Evolutionary conservation across 352 stramenopile species (phyloP), one percentile per base, ranked within the genome.

Genomic region (Blastocystis sp.): DNA sequence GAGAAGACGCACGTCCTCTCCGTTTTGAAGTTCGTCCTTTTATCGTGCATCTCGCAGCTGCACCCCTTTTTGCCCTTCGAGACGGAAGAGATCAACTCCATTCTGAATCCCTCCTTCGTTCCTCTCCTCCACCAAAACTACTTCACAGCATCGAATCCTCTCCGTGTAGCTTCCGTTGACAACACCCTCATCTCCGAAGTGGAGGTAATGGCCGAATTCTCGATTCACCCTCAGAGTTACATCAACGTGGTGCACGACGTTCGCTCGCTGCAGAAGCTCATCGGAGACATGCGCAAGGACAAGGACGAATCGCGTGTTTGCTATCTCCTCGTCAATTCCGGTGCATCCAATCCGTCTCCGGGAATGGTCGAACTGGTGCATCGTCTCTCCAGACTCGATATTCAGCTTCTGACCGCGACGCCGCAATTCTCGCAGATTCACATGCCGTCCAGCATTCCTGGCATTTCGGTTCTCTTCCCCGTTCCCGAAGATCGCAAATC

Each of bases 21-120:
- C 40, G 92, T 94, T 19, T 89, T 96, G n/a, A 90, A 94, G 4
- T 95, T 95, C 89, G 92, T 95, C 65, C 91, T 95, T 59, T 92
- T 95, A 82, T 92, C 90, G 3, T 93, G 90, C 84, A 88, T 95
- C 43, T 92, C 94, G 41, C 92, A 98, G 62, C 91, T 98, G 23
- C 96, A 99, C 91, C 96, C 96, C 52, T 94, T 97, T 90, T 98
- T 98, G 95, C 96, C 96, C 38, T 98, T 97, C 89, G 94, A 98
- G 70, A 98, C 96, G 34, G 96, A 99, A 90, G 93, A 81, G 70
- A 81, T 81, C 19, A 43, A 66, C 43, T 45, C 38, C 19, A 19
- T 48, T 23, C 48, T 81, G 17, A 21, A 43, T 43, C 3, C n/a
- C 7, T 28, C 62, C 17, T 69, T 69, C 23, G n/a, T 7, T n/a